phyloP scores from a whole-genome alignment of 495 filamentous ascomycete genomes.

The Saxophila tyrrhenica region DNA sequence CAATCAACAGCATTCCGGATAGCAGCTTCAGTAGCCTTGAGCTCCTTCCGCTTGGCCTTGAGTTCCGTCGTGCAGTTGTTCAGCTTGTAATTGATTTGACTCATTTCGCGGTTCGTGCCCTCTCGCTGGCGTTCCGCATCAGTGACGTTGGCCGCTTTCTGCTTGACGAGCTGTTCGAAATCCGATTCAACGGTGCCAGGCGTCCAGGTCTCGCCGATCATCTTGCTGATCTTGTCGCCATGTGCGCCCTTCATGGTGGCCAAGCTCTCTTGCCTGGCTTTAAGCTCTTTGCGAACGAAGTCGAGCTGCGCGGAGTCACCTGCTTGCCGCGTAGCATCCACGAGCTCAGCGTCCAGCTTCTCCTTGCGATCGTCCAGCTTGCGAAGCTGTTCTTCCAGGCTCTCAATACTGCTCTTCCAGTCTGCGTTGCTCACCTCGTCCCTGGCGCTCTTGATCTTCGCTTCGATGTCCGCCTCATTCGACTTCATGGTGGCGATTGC shows the following conservation, averaged over 20 bases:
- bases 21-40: conserved; percentile 42
- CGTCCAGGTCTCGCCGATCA: conserved; percentile 56
- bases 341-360: conserved; percentile 59
- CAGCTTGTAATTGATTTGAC: conserved; percentile 69
- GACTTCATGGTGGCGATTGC: conserved; percentile 61
- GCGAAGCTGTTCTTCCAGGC: conserved; percentile 48
- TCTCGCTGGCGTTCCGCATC: conserved; percentile 61
- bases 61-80: conserved; percentile 48
- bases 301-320: conserved; percentile 69
- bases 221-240: conserved; percentile 49
- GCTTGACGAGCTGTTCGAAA: conserved; percentile 54
- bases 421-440: conserved; percentile 46
- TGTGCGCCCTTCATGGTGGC: conserved; percentile 68
- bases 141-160: conserved; percentile 39
- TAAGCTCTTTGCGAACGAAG: conserved; percentile 62
- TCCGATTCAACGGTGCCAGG: conserved; percentile 56
- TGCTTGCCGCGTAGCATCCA: conserved; percentile 67
- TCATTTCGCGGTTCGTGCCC: conserved; percentile 54
- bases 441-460: conserved; percentile 49
- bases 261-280: conserved; percentile 56
- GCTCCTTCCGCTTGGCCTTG: conserved; percentile 52
- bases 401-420: conserved; percentile 59
- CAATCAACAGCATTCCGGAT: conserved; percentile 44
- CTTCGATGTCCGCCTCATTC: conserved; percentile 56
- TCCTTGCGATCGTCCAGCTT: conserved; percentile 56